Percentiles rank a stretch among this genome's conserved stretches.
phyloP scores from a whole-genome alignment of 768 basidiomycete genomes.

The Butyriboletus loyo region DNA sequence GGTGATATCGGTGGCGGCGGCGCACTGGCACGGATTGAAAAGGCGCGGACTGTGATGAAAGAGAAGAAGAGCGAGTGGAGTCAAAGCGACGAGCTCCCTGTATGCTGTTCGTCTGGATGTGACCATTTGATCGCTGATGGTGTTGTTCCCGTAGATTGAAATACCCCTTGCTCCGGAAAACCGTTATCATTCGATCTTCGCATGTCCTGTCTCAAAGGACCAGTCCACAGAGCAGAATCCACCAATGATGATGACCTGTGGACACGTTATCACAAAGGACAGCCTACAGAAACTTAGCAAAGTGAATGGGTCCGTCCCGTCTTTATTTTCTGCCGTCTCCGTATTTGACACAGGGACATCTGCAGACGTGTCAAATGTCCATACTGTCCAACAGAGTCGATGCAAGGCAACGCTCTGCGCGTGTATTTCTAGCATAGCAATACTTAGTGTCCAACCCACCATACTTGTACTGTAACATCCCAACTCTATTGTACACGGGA shows the following conservation, averaged over 20 bases:
- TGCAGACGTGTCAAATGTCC: conserved; percentile 91
- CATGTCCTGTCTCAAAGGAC: conserved; percentile 97
- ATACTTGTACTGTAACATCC: conserved; percentile 7
- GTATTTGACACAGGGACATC: neutral
- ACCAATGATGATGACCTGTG: conserved; percentile 97
- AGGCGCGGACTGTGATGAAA: conserved; percentile 90
- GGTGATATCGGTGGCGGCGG: conserved; percentile 93
- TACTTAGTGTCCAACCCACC: neutral
- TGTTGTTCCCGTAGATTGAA: conserved; percentile 66
- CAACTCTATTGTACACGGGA: neutral
- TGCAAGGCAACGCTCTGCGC: conserved; percentile 49
- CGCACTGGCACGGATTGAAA: conserved; percentile 88
- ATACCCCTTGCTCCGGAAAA: conserved; percentile 84
- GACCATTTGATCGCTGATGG: neutral
- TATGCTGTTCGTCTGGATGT: conserved; percentile 29
- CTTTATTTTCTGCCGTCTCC: neutral
- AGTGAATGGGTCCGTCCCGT: conserved; percentile 66
- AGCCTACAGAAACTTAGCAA: conserved; percentile 89
- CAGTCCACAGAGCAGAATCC: conserved; percentile 92
- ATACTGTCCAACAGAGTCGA: conserved; percentile 87
- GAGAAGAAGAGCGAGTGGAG: conserved; percentile 93
- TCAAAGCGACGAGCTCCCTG: conserved; percentile 85
- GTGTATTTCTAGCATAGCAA: conserved; percentile 54
- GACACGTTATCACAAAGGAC: conserved; percentile 93
- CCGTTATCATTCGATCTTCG: conserved; percentile 95